Evolutionary conservation across 2,329 filamentous ascomycete species (phyloP), one percentile per base, ranked within the genome.

Genomic region (Colletotrichum camelliae): DNA sequence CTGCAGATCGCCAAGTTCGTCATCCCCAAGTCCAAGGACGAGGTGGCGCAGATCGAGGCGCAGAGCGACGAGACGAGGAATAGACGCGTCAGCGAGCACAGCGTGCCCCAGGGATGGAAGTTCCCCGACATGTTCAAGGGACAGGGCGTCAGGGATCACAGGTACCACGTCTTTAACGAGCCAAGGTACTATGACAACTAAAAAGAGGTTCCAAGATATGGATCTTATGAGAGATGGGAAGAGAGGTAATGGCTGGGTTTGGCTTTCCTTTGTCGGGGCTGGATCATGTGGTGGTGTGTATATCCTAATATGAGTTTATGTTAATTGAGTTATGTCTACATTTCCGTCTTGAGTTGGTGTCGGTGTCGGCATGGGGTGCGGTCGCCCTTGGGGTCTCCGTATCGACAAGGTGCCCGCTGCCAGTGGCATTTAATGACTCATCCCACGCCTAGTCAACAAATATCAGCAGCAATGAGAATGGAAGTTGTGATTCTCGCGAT

Each of bases 1-100:
- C 89, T 99, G 71, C 97, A 99, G 89, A 94, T 98, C 37, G 97
- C 95, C 80, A 98, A 98, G 85, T 98, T 99, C 85, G 91, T 96
- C 39, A 91, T 99, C 60, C 96, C 95, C 3, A 88, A 92, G 80
- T 89, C 90, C 1, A 90, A 93, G 64, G 90, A 91, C 18, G 91
- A 93, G 73, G 88, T 88, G 68, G 83, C 79, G 27, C 80, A 81
- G 67, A 80, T 88, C 1, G 86, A 87, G 77, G 82, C 81, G 0
- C 81, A 87, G 48, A 81, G 86, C 3, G 81, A 83, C 7, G 89
- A 94, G 73, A 87, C 92, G 78, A 89, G 94, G 27, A 87, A 92
- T 73, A 84, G 82, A 29, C 86, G 88, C 35, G 87, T 96, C 7
- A 84, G 89, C 4, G 97, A 98, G 85, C 87, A 91, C 0, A 89